Base-by-base conservation (phyloP, 768 basidiomycete genomes). In the Paxillus ammoniavirescens region DNA sequence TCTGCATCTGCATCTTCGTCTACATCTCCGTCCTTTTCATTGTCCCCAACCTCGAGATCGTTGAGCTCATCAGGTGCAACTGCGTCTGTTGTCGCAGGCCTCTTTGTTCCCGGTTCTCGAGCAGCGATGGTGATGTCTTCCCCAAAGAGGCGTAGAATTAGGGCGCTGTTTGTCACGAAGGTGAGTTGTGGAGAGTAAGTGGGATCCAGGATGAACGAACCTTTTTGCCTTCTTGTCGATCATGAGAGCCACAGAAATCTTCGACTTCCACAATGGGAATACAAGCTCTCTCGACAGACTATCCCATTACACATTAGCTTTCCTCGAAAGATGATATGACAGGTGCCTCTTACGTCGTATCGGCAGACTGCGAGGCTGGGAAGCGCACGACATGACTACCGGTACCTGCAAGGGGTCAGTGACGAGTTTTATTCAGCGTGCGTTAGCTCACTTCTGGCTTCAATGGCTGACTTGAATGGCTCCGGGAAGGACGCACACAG, bases 231-330 rank as follows among this genome's bases (percentile, higher is more conserved):
- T 90, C 71, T 98, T 99, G 72, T 98, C 94, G 50, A 97, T 84
- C 93, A 98, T 93, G 53, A 98, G 76, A 0, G 88, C 84, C 49
- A 96, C 67, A 0, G 93, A 96, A 12, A 85, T 83, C 54, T 87
- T 87, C 2, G 93, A 93, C 72, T 91, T 94, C 97, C 96, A 98
- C 48, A 98, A 80, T 0, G 97, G 96, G n/a, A 98, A 73, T n/a
- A 88, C 70, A 23, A 98, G 77, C 48, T 93, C 86, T 59, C 91
- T 84, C n/a, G 80, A 75, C 35, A 93, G 75, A 5, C 89, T 93
- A 51, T 3, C 12, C 8, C 33, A 46, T 38, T 45, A 18, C 5
- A 18, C 5, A 38, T 26, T 18, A 31, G 15, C 18, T 14, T 9
- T 18, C 7, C 9, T 17, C 41, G 45, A 9, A 17, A 26, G 26